phyloP scores from a whole-genome alignment of 306 rosid species.

The Prunus mira region DNA sequence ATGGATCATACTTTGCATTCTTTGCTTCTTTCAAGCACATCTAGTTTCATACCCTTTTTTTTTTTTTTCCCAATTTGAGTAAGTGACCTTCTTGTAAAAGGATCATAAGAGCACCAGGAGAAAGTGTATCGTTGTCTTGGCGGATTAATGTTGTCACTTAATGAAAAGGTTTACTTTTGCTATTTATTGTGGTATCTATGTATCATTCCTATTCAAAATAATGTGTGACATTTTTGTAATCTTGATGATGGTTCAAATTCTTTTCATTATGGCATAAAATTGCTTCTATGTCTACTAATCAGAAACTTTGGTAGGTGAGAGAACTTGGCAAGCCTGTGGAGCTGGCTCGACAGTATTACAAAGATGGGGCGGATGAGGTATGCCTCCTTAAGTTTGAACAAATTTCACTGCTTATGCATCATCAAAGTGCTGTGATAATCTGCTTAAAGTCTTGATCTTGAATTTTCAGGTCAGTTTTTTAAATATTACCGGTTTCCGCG shows the following conservation, averaged over 20 bases:
- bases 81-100: neutral
- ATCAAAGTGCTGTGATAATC: slow-evolving; percentile 8
- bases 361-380: slow-evolving; percentile 98
- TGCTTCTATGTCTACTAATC: slow-evolving; percentile 4
- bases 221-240: neutral
- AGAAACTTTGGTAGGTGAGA: slow-evolving; percentile 57
- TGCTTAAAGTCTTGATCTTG: slow-evolving; percentile 16
- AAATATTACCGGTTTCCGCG: slow-evolving; percentile 92
- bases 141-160: neutral
- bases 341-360: slow-evolving; percentile 89
- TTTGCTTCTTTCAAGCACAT: neutral
- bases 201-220: neutral
- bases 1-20: neutral
- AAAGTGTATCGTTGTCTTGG: neutral
- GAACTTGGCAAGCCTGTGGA: slow-evolving; percentile 97
- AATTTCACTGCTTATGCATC: slow-evolving; percentile 10
- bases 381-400: slow-evolving; percentile 18
- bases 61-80: neutral
- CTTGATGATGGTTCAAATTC: neutral
- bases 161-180: neutral
- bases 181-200: neutral
- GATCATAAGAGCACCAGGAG: neutral
- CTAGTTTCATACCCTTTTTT: neutral
- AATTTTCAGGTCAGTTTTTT: slow-evolving; percentile 79
- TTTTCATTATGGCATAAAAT: slow-evolving; percentile 14